These are phyloP conservation scores for Hanseniaspora meyeri DNA, from an alignment of 805 yeast genomes.

Conservation along the genomic window DNA sequence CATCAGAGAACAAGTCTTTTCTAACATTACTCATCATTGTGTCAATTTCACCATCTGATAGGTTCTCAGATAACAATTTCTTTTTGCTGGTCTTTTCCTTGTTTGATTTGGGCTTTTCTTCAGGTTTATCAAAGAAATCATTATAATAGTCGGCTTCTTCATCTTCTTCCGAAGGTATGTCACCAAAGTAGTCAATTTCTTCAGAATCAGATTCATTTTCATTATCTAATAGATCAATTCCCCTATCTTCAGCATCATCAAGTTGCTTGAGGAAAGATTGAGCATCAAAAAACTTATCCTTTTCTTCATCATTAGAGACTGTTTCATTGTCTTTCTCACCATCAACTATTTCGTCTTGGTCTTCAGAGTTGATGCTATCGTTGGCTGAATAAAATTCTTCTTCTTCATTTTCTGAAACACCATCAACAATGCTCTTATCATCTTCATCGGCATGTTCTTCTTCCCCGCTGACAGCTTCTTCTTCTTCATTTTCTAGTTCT, in stretches of 20 bases:
- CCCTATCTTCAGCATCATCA: conserved; percentile 25
- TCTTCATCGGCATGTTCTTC: conserved; percentile 20
- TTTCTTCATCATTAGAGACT: conserved; percentile 21
- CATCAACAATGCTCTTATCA: conserved; percentile 17
- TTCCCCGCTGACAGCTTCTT: conserved; percentile 16
- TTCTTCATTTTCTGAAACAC: conserved; percentile 17
- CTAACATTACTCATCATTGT: conserved; percentile 49
- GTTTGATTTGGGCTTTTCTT: conserved; percentile 5
- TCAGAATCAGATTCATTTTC: conserved; percentile 28
- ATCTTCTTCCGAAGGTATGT: conserved; percentile 41
- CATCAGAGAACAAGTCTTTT: conserved; percentile 46
- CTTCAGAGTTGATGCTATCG: conserved; percentile 18
- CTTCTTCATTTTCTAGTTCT: conserved; percentile 16
- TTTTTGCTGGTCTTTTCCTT: conserved; percentile 22
- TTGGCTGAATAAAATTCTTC: conserved; percentile 21
- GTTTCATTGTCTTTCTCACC: conserved; percentile 19
- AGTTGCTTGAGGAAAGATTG: conserved; percentile 17
- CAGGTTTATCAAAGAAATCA: conserved; percentile 48
- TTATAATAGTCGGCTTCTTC: conserved; percentile 48
- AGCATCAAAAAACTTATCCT: conserved; percentile 20
- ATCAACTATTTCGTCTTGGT: conserved; percentile 23
- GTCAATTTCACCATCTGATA: conserved; percentile 48
- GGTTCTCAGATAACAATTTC: conserved; percentile 30
- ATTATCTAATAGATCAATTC: conserved; percentile 18
- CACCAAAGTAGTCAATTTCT: conserved; percentile 38